Base-by-base conservation (phyloP, 176 grass and related monocot genomes). In the Carex pumila region DNA sequence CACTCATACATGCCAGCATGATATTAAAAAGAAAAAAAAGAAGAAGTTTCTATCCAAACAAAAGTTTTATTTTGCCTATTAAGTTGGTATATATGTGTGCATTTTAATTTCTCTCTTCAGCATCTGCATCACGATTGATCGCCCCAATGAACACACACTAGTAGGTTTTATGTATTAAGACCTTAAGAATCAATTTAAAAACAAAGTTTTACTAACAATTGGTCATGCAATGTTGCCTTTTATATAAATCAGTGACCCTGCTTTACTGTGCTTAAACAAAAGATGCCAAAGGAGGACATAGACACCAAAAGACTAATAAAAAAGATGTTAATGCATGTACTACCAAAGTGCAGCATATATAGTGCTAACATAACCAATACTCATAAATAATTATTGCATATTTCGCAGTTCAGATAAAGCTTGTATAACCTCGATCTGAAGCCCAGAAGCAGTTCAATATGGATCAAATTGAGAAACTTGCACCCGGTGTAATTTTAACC, bases 91-190 rank as follows among this genome's bases (percentile, higher is more conserved):
- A n/a, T 19, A 60, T 19, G 17, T 19, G 6, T 60, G 7, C 57
- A 60, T 50, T 12, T n/a, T n/a, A n/a, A n/a, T 49, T 74, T 4
- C 1, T 29, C n/a, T 49, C 68, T 91, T 88, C 89, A 98, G 95
- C 53, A 71, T 60, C 81, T 72, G 61, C 45, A 47, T 37, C 87
- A 71, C 79, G 88, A 50, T 83, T 87, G 50, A 39, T 94, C 84
- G 90, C 90, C 19, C 95, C 95, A 70, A 86, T 98, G 7, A 93
- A 79, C n/a, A n/a, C n/a, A n/a, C n/a, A n/a, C n/a, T n/a, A n/a
- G n/a, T n/a, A n/a, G n/a, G n/a, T n/a, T n/a, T n/a, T n/a, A 39
- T 39, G 37, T 6, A 39, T 39, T 39, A 39, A 39, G 37, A 6
- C 72, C 50, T 19, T 53, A 55, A 30, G 72, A 25, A 76, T 76